phyloP scores from a whole-genome alignment of 1,139 yeast species.

The Geotrichum europaeum region DNA sequence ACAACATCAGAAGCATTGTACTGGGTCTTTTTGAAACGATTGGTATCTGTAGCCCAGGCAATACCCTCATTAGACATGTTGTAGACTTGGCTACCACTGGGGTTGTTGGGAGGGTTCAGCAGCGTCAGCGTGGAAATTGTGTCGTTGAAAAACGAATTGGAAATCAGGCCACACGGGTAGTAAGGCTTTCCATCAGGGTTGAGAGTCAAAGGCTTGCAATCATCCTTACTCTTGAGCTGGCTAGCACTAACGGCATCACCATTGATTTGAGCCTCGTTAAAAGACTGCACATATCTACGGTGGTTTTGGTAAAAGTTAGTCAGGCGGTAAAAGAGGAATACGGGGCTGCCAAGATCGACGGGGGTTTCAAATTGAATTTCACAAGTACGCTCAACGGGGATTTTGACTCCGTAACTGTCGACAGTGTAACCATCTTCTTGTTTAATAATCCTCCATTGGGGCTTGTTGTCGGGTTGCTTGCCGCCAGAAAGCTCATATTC shows the following conservation, averaged over 20 bases:
- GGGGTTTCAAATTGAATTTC: constrained; percentile 76
- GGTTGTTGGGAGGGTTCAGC: constrained; percentile 35
- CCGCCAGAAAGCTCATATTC: constrained; percentile 45
- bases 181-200: constrained; percentile 48
- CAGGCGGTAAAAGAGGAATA: constrained; percentile 72
- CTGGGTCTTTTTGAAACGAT: constrained; percentile 71
- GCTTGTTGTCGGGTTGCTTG: constrained; percentile 32
- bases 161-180: constrained; percentile 95
- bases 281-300: constrained; percentile 86
- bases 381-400: constrained; percentile 42
- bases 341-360: constrained; percentile 63
- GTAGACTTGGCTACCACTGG: constrained; percentile 42
- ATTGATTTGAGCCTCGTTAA: constrained; percentile 80
- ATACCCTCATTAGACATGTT: constrained; percentile 63
- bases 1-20: constrained; percentile 68
- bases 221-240: constrained; percentile 68
- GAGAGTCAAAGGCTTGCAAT: constrained; percentile 75
- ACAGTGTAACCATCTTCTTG: constrained; percentile 25
- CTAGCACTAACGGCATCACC: constrained; percentile 58
- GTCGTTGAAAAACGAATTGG: constrained; percentile 89
- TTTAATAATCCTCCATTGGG: constrained; percentile 62
- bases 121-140: constrained; percentile 53
- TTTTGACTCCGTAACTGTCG: constrained; percentile 19
- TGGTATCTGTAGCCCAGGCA: constrained; percentile 79
- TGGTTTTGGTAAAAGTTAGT: constrained; percentile 88